Base-by-base conservation (phyloP, 495 filamentous ascomycete species). In the Stereocaulon alpinum region DNA sequence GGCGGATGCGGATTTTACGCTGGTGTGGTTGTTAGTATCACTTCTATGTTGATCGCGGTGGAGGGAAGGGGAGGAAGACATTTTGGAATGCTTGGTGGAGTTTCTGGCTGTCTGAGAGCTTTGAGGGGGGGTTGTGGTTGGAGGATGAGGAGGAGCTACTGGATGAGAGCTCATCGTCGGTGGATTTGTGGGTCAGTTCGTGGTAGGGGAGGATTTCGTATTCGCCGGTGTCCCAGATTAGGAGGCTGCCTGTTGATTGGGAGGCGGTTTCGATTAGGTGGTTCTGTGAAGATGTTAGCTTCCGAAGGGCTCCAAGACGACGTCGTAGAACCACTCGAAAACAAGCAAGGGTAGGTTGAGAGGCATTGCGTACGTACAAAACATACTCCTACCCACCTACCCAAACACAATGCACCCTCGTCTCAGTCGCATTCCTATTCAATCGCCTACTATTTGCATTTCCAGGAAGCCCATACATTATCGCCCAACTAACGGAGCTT, bases 211-310 rank as follows among this genome's bases (percentile, higher is more conserved):
- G 71, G 27, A 86, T 63, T 53, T 75, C 72, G 63, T 86, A 86
- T 56, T 83, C 82, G 9, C 84, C 84, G 1, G 82, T 86, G 58
- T 87, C 84, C 84, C 84, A 87, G 40, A 87, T 83, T 15, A 87
- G 76, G 17, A 87, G 71, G 17, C 80, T 85, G 2, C 84, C 84
- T 0, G 82, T 85, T 14, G 71, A 70, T 12, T 61, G 50, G 3
- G 80, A 83, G 7, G 80, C 84, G 0, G 81, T 83, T 64, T 87
- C 84, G 48, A 85, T 79, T 7, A 86, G 76, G 67, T 87, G 82
- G 59, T 85, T 86, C 81, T 86, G 56, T 24, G 24, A 12, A 4
- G 12, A 18, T 4, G 50, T 61, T 42, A 64, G 58, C 58, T 22
- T 27, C 29, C 15, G 22, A 22, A 49, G 2, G 22, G 6, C 14